A percentile compares a stretch with the other conserved stretches of the same genome.
Evolutionary conservation across 495 filamentous ascomycete genomes (phyloP).

Genomic region (Immersiella caudata): DNA sequence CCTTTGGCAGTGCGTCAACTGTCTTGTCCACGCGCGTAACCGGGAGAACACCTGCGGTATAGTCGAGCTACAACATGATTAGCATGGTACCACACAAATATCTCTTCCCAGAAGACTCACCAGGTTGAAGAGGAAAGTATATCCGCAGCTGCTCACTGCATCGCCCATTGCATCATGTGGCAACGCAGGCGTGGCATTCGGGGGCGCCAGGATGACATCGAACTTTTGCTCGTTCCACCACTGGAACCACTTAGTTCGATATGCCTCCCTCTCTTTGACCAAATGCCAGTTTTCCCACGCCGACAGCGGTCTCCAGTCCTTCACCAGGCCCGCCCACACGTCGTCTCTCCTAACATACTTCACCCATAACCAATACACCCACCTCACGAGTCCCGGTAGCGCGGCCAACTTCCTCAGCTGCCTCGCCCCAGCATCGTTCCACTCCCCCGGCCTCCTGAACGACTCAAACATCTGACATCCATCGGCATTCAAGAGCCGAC

Average conservation of each 20-base stretch:
- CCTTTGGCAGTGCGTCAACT: constrained; percentile 64
- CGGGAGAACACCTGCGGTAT: constrained; percentile 81
- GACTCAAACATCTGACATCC: constrained; percentile 80
- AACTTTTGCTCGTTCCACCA: constrained; percentile 76
- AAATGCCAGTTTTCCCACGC: constrained; percentile 81
- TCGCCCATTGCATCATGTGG: constrained; percentile 86
- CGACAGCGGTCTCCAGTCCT: constrained; percentile 68
- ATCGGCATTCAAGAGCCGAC: constrained; percentile 84
- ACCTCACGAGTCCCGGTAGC: constrained; percentile 76
- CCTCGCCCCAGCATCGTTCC: constrained; percentile 75
- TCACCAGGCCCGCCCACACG: constrained; percentile 77
- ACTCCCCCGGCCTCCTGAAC: constrained; percentile 77
- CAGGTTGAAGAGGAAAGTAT: constrained; percentile 94
- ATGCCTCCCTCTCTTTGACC: constrained; percentile 73
- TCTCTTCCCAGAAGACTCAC: constrained; percentile 42
- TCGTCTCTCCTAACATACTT: constrained; percentile 76
- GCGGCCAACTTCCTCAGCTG: constrained; percentile 72
- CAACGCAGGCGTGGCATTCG: constrained; percentile 87
- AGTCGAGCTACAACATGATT: constrained; percentile 64
- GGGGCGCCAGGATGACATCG: constrained; percentile 83
- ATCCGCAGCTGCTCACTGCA: constrained; percentile 86
- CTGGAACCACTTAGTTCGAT: constrained; percentile 73
- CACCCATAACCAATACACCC: constrained; percentile 85
- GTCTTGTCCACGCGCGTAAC: constrained; percentile 78
- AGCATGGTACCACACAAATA: constrained; percentile 15